Evolutionary conservation across 1,139 yeast species (phyloP), one percentile per base, ranked within the genome.

Genomic region (Suhomyces ambrosiae): DNA sequence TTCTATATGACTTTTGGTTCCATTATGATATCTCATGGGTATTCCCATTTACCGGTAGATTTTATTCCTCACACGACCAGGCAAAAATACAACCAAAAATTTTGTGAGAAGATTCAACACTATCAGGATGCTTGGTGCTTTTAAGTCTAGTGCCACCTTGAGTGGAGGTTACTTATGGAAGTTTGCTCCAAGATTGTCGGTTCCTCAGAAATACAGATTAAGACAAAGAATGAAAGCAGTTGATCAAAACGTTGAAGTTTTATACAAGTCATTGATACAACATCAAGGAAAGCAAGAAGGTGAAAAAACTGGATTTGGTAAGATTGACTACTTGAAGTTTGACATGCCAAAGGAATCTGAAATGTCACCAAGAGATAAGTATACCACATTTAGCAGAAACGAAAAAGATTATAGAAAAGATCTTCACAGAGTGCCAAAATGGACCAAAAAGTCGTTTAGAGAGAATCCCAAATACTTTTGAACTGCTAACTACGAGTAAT

Each of bases 91-190:
- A 28, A 17, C 14, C 28, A 30, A 35, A 26, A 25, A 30, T 35
- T 30, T 17, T 13, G 13, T n/a, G 12, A 11, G 15, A 19, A 17
- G 13, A 15, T 14, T 28, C 12, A 22, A 30, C 32, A 26, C 27
- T 21, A 27, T 33, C 28, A 35, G 8, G 27, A 86, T 87, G 96
- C 80, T 87, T 55, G 96, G 96, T 41, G 82, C 95, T 11, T 88
- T 88, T 58, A 83, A 75, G 67, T 67, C 83, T 21, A 68, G 95
- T 10, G 63, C 72, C 42, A 72, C 79, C 24, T 63, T 77, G 10
- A 62, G 82, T 32, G 95, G 97, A 40, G 97, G 97, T 21, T 78
- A 88, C 53, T 68, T 90, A 40, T 90, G 97, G 96, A 81, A 76
- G 48, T 77, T 72, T 31, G 65, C 72, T 3, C 69, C 74, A 66